A percentile compares a stretch with the other conserved stretches of the same genome.
Conservation (phyloP, 1,284 basidiomycete species). For the Moesziomyces globuligerus region DNA sequence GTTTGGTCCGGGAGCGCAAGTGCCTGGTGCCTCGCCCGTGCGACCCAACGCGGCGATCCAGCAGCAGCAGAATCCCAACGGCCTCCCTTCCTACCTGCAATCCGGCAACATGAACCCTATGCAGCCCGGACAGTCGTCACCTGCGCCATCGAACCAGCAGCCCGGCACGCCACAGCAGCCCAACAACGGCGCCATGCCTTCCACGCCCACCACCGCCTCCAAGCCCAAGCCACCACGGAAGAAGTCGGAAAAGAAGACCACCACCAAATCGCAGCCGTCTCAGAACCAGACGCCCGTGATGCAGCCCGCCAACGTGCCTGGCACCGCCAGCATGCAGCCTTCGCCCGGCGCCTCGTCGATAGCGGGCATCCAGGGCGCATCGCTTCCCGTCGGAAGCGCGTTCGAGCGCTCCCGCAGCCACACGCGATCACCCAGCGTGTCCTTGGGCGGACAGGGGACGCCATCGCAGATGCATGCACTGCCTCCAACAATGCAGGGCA, state of each 20-base stretch:
- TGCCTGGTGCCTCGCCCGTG: conserved; percentile 28
- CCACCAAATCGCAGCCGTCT: conserved; percentile 20
- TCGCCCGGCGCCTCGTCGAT: conserved; percentile 43
- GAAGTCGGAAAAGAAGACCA: conserved; percentile 45
- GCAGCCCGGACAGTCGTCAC: conserved; percentile 33
- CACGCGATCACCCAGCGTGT: conserved; percentile 49
- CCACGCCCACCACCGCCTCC: conserved; percentile 29
- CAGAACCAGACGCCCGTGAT: conserved; percentile 48
- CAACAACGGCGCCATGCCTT: conserved; percentile 27
- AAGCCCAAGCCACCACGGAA: conserved; percentile 45
- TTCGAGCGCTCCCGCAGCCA: conserved; percentile 55
- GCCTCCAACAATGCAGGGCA: conserved; percentile 28
- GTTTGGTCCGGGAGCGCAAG: conserved; percentile 19
- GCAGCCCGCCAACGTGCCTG: conserved; percentile 29
- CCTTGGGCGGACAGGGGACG: conserved; percentile 35
- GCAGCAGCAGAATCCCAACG: conserved; percentile 39
- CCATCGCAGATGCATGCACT: conserved; percentile 44
- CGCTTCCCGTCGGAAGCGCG: conserved; percentile 24
- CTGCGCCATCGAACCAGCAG: conserved; percentile 28
- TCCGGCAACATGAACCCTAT: conserved; percentile 21
- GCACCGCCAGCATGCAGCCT: conserved; percentile 30
- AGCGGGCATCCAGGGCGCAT: conserved; percentile 38
- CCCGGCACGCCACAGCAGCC: conserved; percentile 36
- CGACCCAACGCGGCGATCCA: conserved; percentile 37
- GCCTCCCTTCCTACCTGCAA: conserved; percentile 45